These are phyloP conservation scores for Lepidium africanum DNA, from an alignment of 345 rosid genomes.

Conservation along the genomic window DNA sequence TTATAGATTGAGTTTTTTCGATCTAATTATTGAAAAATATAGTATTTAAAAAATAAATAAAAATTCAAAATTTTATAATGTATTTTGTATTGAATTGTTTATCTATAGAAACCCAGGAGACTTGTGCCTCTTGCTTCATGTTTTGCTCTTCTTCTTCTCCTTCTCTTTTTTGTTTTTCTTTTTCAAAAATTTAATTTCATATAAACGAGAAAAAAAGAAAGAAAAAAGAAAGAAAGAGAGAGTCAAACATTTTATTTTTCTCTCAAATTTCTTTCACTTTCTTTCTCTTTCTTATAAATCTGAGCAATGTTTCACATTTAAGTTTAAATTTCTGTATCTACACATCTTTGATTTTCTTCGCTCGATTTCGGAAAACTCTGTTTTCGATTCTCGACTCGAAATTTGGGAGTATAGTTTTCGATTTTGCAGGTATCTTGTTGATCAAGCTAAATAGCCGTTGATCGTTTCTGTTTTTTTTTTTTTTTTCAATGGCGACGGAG, in stretches of 20 bases:
- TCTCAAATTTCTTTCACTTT: not conserved
- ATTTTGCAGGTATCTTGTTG: slow-evolving; percentile 14
- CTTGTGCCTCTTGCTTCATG: slow-evolving; percentile 20
- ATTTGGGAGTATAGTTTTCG: not conserved
- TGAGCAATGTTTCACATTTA: slow-evolving; percentile 3
- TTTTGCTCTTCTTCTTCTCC: slow-evolving; percentile 18
- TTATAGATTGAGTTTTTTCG: too few species aligned
- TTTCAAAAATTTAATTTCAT: not conserved
- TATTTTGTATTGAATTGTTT: slow-evolving; percentile 15
- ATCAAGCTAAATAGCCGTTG: slow-evolving; percentile 23
- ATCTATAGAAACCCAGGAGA: slow-evolving; percentile 23
- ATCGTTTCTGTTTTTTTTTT: not conserved
- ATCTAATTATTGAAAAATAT: not conserved
- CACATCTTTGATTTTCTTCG: not conserved
- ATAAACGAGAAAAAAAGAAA: not conserved
- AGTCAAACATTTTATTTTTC: not conserved
- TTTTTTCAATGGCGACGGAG: slow-evolving; percentile 48
- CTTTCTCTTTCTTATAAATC: slow-evolving; percentile 11
- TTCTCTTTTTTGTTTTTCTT: not conserved
- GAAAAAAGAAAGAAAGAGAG: not conserved
- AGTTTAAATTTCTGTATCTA: not conserved
- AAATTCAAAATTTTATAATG: not conserved
- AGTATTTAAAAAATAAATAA: not conserved
- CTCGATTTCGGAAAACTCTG: not conserved
- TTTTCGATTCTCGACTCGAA: not conserved